Conservation (phyloP, 1,139 yeast species). For the Suhomyces kunorum region DNA sequence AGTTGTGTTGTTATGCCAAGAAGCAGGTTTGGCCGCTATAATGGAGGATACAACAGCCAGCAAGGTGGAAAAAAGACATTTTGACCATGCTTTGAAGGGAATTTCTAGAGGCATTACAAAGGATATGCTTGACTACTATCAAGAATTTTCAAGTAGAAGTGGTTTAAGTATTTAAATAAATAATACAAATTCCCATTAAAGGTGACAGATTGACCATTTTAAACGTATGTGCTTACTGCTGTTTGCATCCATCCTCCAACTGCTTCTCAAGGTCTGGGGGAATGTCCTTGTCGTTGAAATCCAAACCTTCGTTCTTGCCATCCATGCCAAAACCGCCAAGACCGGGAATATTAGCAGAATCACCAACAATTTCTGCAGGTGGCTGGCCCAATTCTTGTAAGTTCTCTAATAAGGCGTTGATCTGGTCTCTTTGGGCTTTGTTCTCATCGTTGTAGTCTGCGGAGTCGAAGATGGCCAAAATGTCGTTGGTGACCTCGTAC, state of each 20-base stretch:
- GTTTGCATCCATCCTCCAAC: slow-evolving; percentile 30
- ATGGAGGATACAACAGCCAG: slow-evolving; percentile 67
- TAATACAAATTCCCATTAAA: neutral
- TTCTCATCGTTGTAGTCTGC: slow-evolving; percentile 55
- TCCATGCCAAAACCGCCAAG: slow-evolving; percentile 38
- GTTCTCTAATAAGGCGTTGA: slow-evolving; percentile 60
- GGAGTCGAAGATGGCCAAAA: slow-evolving; percentile 59
- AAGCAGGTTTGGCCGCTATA: slow-evolving; percentile 90
- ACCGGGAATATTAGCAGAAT: slow-evolving; percentile 60
- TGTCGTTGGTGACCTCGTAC: slow-evolving; percentile 52
- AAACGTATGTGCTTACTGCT: slow-evolving; percentile 14
- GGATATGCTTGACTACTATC: slow-evolving; percentile 79
- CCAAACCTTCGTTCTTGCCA: slow-evolving; percentile 33
- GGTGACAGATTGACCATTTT: neutral
- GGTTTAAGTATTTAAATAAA: slow-evolving; percentile 32
- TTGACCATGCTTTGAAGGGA: slow-evolving; percentile 65
- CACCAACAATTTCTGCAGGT: slow-evolving; percentile 77
- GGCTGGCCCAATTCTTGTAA: slow-evolving; percentile 88
- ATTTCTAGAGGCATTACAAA: slow-evolving; percentile 77
- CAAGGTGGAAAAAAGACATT: slow-evolving; percentile 62
- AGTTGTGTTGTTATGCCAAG: slow-evolving; percentile 86
- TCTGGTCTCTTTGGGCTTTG: slow-evolving; percentile 50
- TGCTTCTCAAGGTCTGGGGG: slow-evolving; percentile 54
- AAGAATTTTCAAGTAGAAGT: slow-evolving; percentile 56
- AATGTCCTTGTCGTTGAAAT: slow-evolving; percentile 44